Percentiles rank a stretch among this genome's conserved stretches.
phyloP scores from a whole-genome alignment of 345 rosid species.

The Eucalyptus erythrocorys region DNA sequence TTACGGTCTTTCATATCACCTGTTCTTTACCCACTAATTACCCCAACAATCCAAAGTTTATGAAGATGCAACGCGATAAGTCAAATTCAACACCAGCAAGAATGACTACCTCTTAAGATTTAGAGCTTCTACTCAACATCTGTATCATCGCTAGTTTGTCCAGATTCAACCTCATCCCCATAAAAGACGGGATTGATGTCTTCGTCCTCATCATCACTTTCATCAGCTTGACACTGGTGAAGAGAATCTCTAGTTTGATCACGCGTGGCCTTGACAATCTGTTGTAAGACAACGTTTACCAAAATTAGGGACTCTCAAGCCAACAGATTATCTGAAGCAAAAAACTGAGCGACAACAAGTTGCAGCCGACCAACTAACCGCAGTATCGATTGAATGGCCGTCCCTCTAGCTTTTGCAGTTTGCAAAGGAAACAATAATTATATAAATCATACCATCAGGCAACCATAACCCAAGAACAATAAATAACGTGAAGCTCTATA shows the following conservation, averaged over 20 bases:
- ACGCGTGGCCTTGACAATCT: constrained; percentile 55
- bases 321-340: background rate
- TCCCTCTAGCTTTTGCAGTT: constrained; percentile 50
- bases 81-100: background rate
- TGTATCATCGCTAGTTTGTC: constrained; percentile 59
- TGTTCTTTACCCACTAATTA: too few relatives aligned
- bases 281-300: background rate
- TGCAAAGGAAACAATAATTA: constrained; percentile 7
- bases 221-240: constrained; percentile 22
- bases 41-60: background rate
- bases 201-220: constrained; percentile 46
- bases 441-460: background rate
- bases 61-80: background rate
- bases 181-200: constrained; percentile 39
- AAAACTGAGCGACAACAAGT: constrained; percentile 71
- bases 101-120: background rate
- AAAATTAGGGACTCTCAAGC: background rate
- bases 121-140: background rate
- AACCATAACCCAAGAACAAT: too few relatives aligned
- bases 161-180: constrained; percentile 56
- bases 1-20: too few relatives aligned
- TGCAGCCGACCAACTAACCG: constrained; percentile 79
- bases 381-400: constrained; percentile 50
- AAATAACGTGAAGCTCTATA: too few relatives aligned
- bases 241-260: constrained; percentile 8